phyloP scores from a whole-genome alignment of 257 asterid species.

The Solanum pennellii region DNA sequence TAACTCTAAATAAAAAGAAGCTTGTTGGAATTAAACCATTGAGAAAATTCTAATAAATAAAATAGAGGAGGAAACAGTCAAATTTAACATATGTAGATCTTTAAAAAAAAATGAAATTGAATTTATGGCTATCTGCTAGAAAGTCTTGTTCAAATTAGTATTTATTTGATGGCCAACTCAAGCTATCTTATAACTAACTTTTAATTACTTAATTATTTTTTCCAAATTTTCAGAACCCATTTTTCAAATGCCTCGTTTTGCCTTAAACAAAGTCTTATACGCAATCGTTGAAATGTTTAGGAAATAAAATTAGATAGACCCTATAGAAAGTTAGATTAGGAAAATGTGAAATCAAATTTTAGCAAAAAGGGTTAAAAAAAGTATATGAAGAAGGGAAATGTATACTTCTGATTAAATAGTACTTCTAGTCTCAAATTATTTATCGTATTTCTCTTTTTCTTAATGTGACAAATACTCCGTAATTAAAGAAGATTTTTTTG shows the following conservation, averaged over 20 bases:
- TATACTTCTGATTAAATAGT: not conserved
- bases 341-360: not conserved
- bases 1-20: not conserved
- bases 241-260: not conserved
- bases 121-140: not conserved
- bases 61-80: not conserved
- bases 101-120: not conserved
- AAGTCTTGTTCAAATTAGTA: not conserved
- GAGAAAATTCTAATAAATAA: not conserved
- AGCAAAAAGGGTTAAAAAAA: not conserved
- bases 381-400: not conserved
- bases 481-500: not conserved
- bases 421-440: not conserved
- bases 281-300: not conserved
- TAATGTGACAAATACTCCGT: not conserved
- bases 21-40: not conserved
- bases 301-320: not conserved
- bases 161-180: not conserved
- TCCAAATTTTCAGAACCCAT: not conserved
- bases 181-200: not conserved
- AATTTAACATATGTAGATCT: not conserved
- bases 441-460: not conserved
- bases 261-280: not conserved
- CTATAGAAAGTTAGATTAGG: not conserved
- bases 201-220: not conserved